These are phyloP conservation scores for Przewalskia tangutica DNA, from an alignment of 257 asterid species.

Conservation along the genomic window DNA sequence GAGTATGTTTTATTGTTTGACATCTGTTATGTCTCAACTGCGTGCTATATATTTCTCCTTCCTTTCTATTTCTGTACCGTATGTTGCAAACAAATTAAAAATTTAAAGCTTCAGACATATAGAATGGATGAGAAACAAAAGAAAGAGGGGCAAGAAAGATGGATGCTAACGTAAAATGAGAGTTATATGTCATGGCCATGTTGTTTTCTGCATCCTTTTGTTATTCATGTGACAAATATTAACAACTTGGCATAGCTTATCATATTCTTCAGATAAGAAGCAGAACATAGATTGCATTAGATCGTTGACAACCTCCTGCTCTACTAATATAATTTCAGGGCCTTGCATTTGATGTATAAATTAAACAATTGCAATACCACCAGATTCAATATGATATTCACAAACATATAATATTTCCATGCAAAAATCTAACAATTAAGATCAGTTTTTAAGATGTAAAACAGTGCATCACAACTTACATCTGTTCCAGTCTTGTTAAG, in stretches of 20 bases:
- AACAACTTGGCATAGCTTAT: neutral
- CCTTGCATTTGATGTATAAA: neutral
- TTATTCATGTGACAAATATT: neutral
- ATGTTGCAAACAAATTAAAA: neutral
- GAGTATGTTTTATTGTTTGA: neutral
- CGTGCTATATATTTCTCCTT: neutral
- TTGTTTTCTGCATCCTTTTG: neutral
- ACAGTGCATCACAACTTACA: conserved; percentile 22
- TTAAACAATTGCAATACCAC: neutral
- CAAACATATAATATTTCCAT: neutral
- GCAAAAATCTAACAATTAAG: neutral
- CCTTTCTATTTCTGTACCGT: too few species aligned
- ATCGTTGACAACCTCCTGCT: neutral
- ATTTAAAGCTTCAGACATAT: neutral
- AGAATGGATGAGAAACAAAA: neutral
- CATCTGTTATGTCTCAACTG: neutral
- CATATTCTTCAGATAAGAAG: neutral
- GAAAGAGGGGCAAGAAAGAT: neutral
- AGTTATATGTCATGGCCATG: neutral
- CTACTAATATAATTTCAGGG: neutral
- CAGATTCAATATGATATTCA: neutral
- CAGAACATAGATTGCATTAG: neutral
- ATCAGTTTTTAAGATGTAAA: neutral
- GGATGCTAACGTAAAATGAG: neutral
- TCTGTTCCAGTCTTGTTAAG: conserved; percentile 33